Evolutionary conservation across 495 filamentous ascomycete species (phyloP), one percentile per base, ranked within the genome.

Genomic region (Xylona heveae): DNA sequence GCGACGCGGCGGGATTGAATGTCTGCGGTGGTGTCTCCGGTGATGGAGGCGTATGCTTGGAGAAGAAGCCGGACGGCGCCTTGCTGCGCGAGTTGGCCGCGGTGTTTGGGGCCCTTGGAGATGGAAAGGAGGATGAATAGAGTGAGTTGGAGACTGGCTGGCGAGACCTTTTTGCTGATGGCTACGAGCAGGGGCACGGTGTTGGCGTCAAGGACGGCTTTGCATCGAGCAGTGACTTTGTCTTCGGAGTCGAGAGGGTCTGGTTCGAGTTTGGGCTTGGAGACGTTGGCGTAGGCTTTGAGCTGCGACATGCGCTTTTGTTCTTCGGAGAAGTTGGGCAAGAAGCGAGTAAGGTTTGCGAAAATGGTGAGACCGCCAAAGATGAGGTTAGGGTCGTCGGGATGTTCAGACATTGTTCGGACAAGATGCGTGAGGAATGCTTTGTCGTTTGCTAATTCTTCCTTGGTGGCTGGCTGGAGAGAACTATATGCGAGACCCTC

Each of bases 401-500:
- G 52, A 8, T 66, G 61, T 5, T 66, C 53, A n/a, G 59, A 54
- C 24, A 95, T 50, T 1, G 61, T 61, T 28, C 63, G 57, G 19
- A 91, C 58, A 2, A 95, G 53, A 14, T 57, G 61, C 25, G 60
- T 62, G 23, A 94, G 46, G 30, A 93, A 75, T 6, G 46, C 37
- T 8, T 54, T 48, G 40, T 93, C 74, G 13, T 57, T 57, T 14
- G 69, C 64, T 2, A 97, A 57, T 24, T 71, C 59, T 42, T 95
- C 79, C 45, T 88, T 93, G 33, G 91, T 66, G 24, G 61, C 67
- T 5, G 84, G 68, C 42, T 78, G 76, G 13, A 93, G 59, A 4
- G 83, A 88, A 3, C 78, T 68, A 48, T 85, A 94, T 15, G 85
- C 88, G 35, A 97, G 57, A n/a, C 84, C 90, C 48, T 97, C 88